phyloP scores from a whole-genome alignment of 345 rosid genomes.

The Corchorus capsularis region DNA sequence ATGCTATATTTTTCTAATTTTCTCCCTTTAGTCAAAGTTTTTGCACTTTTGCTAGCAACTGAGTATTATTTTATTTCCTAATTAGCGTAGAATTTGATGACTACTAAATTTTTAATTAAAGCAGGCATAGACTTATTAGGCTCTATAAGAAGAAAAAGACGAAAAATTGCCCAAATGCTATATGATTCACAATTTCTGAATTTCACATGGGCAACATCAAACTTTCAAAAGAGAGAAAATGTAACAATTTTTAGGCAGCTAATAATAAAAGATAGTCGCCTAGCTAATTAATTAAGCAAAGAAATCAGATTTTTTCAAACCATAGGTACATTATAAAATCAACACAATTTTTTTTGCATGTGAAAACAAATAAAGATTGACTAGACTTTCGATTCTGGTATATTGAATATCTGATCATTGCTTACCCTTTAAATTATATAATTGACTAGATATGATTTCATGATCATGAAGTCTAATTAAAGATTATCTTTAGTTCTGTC shows the following conservation, averaged over 20 bases:
- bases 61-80: background rate
- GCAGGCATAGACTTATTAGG: background rate
- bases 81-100: background rate
- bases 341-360: no score
- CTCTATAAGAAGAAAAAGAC: no score
- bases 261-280: background rate
- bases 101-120: background rate
- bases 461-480: no score
- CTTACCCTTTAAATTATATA: no score
- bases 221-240: background rate
- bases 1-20: no score
- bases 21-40: background rate
- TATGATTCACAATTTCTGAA: no score
- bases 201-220: background rate
- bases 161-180: background rate
- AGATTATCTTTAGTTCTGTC: no score
- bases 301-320: background rate
- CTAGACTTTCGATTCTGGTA: no score
- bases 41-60: background rate
- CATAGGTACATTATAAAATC: background rate
- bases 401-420: no score
- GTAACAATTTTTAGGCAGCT: background rate
- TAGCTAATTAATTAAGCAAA: background rate
- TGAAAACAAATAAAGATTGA: no score
- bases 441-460: no score